Evolutionary conservation across 176 grass and related monocot species (phyloP).

Genomic region (Avena insularis): DNA sequence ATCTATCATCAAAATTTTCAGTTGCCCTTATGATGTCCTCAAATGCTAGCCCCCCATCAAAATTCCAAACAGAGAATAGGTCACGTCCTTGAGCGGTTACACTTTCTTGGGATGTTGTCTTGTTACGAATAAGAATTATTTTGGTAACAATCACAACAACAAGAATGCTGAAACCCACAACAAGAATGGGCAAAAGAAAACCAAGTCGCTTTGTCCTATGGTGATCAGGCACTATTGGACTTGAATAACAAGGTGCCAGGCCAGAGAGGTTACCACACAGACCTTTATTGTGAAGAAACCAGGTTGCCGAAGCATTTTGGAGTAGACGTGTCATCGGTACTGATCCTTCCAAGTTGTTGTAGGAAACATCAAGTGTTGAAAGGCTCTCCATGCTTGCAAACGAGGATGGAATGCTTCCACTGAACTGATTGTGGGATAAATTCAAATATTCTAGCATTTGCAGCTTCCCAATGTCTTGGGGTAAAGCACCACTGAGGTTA

Average conservation of each 20-base stretch:
- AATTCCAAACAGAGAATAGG: too few relatives aligned
- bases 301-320: not conserved
- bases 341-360: constrained; percentile 54
- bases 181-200: not conserved
- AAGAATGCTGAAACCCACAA: not conserved
- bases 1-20: too few relatives aligned
- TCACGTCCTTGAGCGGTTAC: too few relatives aligned
- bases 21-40: too few relatives aligned
- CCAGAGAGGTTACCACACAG: constrained; percentile 27
- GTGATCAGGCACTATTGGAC: too few relatives aligned
- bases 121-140: too few relatives aligned
- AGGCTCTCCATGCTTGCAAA: constrained; percentile 41
- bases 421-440: not conserved
- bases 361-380: constrained; percentile 49
- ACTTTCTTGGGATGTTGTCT: too few relatives aligned
- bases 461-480: constrained; percentile 13
- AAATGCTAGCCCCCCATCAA: too few relatives aligned
- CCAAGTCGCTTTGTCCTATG: not conserved
- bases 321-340: not conserved
- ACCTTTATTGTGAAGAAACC: constrained; percentile 41
- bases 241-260: not conserved
- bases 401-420: not conserved
- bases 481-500: constrained; percentile 17
- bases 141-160: too few relatives aligned
- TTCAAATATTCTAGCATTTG: not conserved